Conservation (phyloP, 345 rosid genomes). For the Isatis tinctoria region DNA sequence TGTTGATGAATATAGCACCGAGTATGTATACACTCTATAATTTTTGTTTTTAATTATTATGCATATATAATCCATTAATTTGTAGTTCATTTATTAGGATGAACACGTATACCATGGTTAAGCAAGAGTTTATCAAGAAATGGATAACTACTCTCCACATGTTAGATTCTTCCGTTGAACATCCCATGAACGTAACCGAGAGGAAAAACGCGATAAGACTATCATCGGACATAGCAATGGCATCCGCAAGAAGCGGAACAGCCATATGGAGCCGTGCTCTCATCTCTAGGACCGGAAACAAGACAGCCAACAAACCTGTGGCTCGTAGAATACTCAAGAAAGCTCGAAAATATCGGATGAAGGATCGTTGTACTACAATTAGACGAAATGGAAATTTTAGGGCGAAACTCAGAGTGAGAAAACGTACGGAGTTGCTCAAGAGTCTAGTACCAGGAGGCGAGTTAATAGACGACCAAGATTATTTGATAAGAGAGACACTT, state of each 20-base stretch:
- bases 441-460: slow-evolving; percentile 76
- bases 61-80: background rate
- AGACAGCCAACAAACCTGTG: slow-evolving; percentile 5
- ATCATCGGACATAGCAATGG: slow-evolving; percentile 83
- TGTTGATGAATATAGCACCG: background rate
- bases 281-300: slow-evolving; percentile 28
- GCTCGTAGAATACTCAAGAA: slow-evolving; percentile 26
- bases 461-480: slow-evolving; percentile 44
- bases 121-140: slow-evolving; percentile 67
- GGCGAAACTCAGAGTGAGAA: slow-evolving; percentile 45
- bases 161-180: slow-evolving; percentile 36
- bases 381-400: slow-evolving; percentile 14
- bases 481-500: slow-evolving; percentile 76
- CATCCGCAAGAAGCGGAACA: slow-evolving; percentile 52
- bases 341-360: slow-evolving; percentile 23
- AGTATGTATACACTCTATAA: background rate
- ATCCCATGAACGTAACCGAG: slow-evolving; percentile 42
- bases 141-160: slow-evolving; percentile 58
- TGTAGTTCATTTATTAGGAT: background rate
- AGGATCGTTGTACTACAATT: slow-evolving; percentile 4
- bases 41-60: background rate
- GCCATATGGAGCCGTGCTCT: slow-evolving; percentile 78
- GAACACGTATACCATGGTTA: slow-evolving; percentile 32
- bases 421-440: slow-evolving; percentile 57
- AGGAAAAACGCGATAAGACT: slow-evolving; percentile 70